phyloP scores from a whole-genome alignment of 179 eudicot genomes.

The Drosera spatulata region DNA sequence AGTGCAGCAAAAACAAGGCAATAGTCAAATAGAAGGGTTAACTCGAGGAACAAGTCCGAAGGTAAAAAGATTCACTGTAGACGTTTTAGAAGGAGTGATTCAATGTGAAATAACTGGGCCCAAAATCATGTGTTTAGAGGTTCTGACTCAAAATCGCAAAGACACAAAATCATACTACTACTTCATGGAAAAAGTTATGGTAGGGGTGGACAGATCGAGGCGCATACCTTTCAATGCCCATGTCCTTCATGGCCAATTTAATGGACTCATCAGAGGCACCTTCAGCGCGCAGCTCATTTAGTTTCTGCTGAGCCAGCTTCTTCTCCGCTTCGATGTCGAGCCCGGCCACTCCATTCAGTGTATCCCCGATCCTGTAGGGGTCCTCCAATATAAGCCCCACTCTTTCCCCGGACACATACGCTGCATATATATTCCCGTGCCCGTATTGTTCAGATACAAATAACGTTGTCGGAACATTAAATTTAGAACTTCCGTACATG shows the following conservation, averaged over 20 bases:
- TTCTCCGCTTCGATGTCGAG: slow-evolving; percentile 52
- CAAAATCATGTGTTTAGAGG: too few species aligned
- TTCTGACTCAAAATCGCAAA: too few species aligned
- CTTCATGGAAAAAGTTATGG: too few species aligned
- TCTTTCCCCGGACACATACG: slow-evolving; percentile 77
- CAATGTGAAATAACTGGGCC: too few species aligned
- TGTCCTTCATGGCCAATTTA: slow-evolving; percentile 48
- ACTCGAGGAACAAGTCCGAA: too few species aligned
- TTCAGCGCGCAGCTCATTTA: slow-evolving; percentile 33
- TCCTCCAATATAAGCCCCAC: slow-evolving; percentile 52
- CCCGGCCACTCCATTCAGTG: slow-evolving; percentile 56
- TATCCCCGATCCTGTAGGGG: slow-evolving; percentile 38
- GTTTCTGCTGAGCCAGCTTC: slow-evolving; percentile 33
- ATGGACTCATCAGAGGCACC: slow-evolving; percentile 22
- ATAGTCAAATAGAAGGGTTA: too few species aligned
- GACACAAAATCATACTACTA: too few species aligned
- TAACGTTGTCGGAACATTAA: background rate
- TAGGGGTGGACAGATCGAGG: too few species aligned
- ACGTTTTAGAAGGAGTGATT: too few species aligned
- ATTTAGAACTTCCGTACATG: background rate
- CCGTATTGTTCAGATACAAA: background rate
- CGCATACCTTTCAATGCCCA: slow-evolving; percentile 66
- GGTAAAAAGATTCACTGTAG: too few species aligned
- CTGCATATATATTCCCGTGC: slow-evolving; percentile 13
- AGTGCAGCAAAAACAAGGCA: too few species aligned